Evolutionary conservation across 495 filamentous ascomycete species (phyloP).

Genomic region (Hypoxylon fuscum): DNA sequence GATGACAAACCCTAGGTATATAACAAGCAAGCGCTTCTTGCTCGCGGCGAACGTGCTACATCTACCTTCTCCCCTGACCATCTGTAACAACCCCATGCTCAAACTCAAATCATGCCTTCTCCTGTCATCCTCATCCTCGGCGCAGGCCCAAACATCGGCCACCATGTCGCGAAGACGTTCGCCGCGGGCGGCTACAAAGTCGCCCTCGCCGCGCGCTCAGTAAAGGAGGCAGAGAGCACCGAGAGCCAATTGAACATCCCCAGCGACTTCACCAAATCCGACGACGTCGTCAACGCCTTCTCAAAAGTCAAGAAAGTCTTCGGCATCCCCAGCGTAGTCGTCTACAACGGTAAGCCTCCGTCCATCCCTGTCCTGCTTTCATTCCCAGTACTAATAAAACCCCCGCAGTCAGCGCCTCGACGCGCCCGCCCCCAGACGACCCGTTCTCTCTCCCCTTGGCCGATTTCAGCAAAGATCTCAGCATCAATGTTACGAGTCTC

Average conservation of each 20-base stretch:
- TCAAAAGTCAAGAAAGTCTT: conserved; percentile 48
- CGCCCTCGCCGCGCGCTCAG: conserved; percentile 48
- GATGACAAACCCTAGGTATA: neutral
- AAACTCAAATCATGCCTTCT: conserved; percentile 18
- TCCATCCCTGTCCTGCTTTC: neutral
- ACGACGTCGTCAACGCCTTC: conserved; percentile 48
- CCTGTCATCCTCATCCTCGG: conserved; percentile 57
- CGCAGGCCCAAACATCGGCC: conserved; percentile 54
- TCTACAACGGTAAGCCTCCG: conserved; percentile 57
- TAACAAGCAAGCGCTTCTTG: too few species aligned
- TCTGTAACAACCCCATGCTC: neutral
- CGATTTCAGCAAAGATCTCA: conserved; percentile 51
- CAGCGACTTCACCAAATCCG: conserved; percentile 53
- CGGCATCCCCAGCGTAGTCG: conserved; percentile 57
- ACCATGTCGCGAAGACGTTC: conserved; percentile 48
- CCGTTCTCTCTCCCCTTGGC: conserved; percentile 47
- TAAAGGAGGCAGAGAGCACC: conserved; percentile 49
- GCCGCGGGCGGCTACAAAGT: conserved; percentile 58
- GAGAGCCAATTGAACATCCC: conserved; percentile 48
- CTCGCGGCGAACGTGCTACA: too few species aligned
- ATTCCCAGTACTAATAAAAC: neutral
- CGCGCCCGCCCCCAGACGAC: conserved; percentile 36
- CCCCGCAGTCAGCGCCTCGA: conserved; percentile 32
- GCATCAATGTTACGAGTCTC: conserved; percentile 55
- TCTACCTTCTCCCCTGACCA: neutral